Evolutionary conservation across 169 alveolate genomes (phyloP).

Genomic region (Plasmodium gaboni): DNA sequence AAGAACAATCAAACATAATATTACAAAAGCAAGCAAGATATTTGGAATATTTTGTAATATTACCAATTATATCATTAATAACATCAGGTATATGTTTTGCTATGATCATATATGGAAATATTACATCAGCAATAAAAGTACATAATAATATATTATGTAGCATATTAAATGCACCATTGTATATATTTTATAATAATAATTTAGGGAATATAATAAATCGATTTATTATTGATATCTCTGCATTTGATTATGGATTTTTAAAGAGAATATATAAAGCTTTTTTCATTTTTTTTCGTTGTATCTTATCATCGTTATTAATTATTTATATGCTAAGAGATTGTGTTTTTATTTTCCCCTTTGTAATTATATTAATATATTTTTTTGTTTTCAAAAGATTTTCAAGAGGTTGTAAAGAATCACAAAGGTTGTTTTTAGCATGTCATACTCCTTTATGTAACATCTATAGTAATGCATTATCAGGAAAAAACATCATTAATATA

Average conservation of each 20-base stretch:
- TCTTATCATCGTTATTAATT: constrained; percentile 52
- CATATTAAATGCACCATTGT: constrained; percentile 74
- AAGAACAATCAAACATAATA: constrained; percentile 25
- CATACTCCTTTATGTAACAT: constrained; percentile 79
- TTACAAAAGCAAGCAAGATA: constrained; percentile 24
- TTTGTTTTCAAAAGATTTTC: constrained; percentile 71
- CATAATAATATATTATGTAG: constrained; percentile 68
- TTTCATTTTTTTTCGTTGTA: constrained; percentile 64
- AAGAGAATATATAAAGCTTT: constrained; percentile 77
- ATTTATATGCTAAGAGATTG: constrained; percentile 64
- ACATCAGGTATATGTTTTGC: constrained; percentile 44
- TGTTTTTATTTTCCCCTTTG: constrained; percentile 42
- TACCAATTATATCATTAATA: constrained; percentile 47
- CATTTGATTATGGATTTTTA: constrained; percentile 78
- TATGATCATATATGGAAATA: constrained; percentile 67
- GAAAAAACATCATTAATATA: constrained; percentile 73
- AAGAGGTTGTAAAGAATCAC: constrained; percentile 81
- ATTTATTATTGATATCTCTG: constrained; percentile 77
- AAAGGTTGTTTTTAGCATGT: constrained; percentile 77
- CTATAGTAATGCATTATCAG: constrained; percentile 77
- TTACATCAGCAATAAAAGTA: constrained; percentile 76
- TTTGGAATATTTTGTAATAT: constrained; percentile 35
- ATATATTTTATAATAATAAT: constrained; percentile 78
- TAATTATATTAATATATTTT: constrained; percentile 45
- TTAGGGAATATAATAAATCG: constrained; percentile 80